A percentile compares a stretch with the other conserved stretches of the same genome.
These are phyloP conservation scores for Wickerhamomyces kurtzmanii DNA, from an alignment of 805 yeast species.

Conservation along the genomic window DNA sequence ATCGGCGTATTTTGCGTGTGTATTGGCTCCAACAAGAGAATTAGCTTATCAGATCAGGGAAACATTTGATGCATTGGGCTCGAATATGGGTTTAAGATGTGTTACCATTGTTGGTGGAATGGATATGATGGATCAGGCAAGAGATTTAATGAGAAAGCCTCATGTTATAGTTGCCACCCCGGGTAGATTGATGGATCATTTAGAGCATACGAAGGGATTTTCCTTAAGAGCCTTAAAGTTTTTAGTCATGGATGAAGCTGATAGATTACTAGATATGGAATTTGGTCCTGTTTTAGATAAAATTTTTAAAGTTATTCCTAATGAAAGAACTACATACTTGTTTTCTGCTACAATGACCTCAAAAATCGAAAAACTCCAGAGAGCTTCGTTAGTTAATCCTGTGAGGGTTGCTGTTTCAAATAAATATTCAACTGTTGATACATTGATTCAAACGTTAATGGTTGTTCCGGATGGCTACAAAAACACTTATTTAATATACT, in stretches of 20 bases:
- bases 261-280: slow-evolving; percentile 89
- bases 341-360: slow-evolving; percentile 98
- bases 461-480: slow-evolving; percentile 89
- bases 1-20: slow-evolving; percentile 80
- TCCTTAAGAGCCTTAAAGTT: slow-evolving; percentile 67
- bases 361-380: slow-evolving; percentile 87
- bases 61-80: slow-evolving; percentile 90
- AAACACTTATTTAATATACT: slow-evolving; percentile 75
- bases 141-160: slow-evolving; percentile 89
- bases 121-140: slow-evolving; percentile 96
- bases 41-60: slow-evolving; percentile 84
- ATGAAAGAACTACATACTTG: slow-evolving; percentile 71
- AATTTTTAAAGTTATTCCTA: slow-evolving; percentile 76
- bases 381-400: slow-evolving; percentile 85
- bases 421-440: slow-evolving; percentile 88
- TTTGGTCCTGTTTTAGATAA: slow-evolving; percentile 91
- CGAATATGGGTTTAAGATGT: slow-evolving; percentile 85
- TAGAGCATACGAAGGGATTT: slow-evolving; percentile 88
- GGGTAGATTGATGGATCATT: slow-evolving; percentile 86
- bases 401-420: slow-evolving; percentile 85
- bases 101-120: slow-evolving; percentile 94
- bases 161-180: slow-evolving; percentile 96
- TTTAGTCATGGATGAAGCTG: slow-evolving; percentile 96
- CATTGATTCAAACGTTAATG: slow-evolving; percentile 81
- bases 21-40: slow-evolving; percentile 81